Base-by-base conservation (phyloP, 306 rosid species). In the Cicer pinnatifidum region DNA sequence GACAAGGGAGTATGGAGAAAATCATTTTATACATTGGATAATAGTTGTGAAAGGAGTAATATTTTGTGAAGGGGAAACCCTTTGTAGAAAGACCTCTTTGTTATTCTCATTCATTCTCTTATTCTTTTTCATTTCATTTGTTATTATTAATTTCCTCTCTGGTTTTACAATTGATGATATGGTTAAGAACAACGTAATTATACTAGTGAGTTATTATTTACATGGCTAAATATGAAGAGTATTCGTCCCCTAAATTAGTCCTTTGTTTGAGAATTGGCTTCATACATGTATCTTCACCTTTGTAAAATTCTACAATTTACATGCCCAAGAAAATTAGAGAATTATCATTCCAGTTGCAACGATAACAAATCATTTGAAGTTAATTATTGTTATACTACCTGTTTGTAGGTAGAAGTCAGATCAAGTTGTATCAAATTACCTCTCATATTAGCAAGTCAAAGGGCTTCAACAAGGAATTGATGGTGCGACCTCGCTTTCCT, bases 401-500 rank as follows among this genome's bases (percentile, higher is more conserved):
- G 58, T 71, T 84, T 88, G 77, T 86, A 93, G 98, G 79, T 78
- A 20, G 50, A 40, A 39, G 3, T 20, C 81, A 93, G 87, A 59
- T 48, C 52, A 84, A 83, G 79, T 8, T 81, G 51, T 88, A 84
- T 83, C 92, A 91, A 46, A 84, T 69, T 56, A 75, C 80, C 52
- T 4, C 46, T 44, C 28, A 12, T 40, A 16, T 6, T 50, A 64
- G 50, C 10, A 71, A 46, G 67, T 39, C 80, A 48, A 85, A 60
- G 69, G 77, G 41, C 76, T 17, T 15, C 43, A 59, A 74, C 4
- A 51, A 38, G 82, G 74, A 81, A 73, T 69, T 89, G 85, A 86
- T 89, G 91, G 9, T 91, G 75, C 98, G 97, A 9, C 96, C 98
- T 61, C 47, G 13, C 11, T 93, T 80, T 87, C 98, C 97, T 62